These are phyloP conservation scores for Dictyostelium firmibasis DNA, from an alignment of 78 protist species.

Conservation along the genomic window DNA sequence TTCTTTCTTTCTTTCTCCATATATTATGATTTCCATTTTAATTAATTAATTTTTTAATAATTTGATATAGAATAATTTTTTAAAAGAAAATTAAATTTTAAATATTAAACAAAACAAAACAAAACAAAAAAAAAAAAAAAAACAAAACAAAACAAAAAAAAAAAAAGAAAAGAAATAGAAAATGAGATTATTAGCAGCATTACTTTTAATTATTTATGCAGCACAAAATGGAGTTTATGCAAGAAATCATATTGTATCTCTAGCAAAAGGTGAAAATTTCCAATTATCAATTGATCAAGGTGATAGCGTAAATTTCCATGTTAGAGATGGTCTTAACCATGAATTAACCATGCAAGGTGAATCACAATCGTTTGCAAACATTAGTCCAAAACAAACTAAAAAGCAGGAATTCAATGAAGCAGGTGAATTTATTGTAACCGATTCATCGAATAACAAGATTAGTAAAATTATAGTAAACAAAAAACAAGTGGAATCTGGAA, in stretches of 20 bases:
- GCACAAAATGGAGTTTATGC: background rate
- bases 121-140: background rate
- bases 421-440: background rate
- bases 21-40: no score
- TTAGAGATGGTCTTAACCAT: background rate
- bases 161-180: background rate
- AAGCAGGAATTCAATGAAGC: background rate
- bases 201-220: background rate
- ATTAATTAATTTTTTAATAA: no score
- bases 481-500: background rate
- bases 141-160: background rate
- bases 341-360: background rate
- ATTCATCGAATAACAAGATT: background rate
- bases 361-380: background rate
- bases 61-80: no score
- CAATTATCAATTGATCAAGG: background rate
- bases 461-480: background rate
- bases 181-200: background rate
- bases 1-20: no score
- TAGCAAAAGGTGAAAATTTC: background rate
- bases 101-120: background rate
- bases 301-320: background rate
- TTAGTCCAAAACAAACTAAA: background rate
- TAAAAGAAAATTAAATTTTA: no score
- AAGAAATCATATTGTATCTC: background rate